Conservation (phyloP, 768 basidiomycete species). For the Phlebiopsis gigantea region DNA sequence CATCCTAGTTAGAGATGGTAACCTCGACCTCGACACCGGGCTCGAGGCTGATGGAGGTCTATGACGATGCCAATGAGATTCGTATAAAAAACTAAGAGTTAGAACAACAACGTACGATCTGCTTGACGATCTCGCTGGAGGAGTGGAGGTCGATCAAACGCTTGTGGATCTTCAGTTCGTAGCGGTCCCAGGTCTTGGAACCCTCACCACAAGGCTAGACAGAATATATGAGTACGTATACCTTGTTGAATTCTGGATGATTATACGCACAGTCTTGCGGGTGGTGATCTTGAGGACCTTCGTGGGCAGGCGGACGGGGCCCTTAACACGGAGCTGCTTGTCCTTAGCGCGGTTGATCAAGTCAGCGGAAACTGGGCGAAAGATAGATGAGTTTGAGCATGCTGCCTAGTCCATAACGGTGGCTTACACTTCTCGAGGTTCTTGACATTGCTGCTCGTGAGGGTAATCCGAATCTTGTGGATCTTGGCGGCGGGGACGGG, state of each 20-base stretch:
- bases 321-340: slow-evolving; percentile 98
- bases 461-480: slow-evolving; percentile 99
- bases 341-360: slow-evolving; percentile 99
- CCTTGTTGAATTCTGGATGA: background rate
- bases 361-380: slow-evolving; percentile 76
- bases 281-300: slow-evolving; percentile 99
- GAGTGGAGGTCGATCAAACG: slow-evolving; percentile 98
- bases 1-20: slow-evolving; percentile 73
- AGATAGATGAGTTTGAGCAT: background rate
- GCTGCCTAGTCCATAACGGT: background rate
- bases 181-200: slow-evolving; percentile 99
- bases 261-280: slow-evolving; percentile 83
- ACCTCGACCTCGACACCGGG: slow-evolving; percentile 99
- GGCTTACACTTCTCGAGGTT: slow-evolving; percentile 95
- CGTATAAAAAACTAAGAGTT: background rate
- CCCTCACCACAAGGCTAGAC: slow-evolving; percentile 97
- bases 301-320: slow-evolving; percentile 97
- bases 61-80: slow-evolving; percentile 4
- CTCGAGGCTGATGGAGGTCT: slow-evolving; percentile 99
- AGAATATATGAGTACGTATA: background rate
- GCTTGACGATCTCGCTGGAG: slow-evolving; percentile 98
- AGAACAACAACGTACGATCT: slow-evolving; percentile 68
- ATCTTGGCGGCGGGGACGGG: slow-evolving; percentile 83
- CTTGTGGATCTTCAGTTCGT: slow-evolving; percentile 99
- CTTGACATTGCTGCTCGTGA: slow-evolving; percentile 96